Conservation (phyloP, 1,284 basidiomycete species). For the Rhodotorula sp. region DNA sequence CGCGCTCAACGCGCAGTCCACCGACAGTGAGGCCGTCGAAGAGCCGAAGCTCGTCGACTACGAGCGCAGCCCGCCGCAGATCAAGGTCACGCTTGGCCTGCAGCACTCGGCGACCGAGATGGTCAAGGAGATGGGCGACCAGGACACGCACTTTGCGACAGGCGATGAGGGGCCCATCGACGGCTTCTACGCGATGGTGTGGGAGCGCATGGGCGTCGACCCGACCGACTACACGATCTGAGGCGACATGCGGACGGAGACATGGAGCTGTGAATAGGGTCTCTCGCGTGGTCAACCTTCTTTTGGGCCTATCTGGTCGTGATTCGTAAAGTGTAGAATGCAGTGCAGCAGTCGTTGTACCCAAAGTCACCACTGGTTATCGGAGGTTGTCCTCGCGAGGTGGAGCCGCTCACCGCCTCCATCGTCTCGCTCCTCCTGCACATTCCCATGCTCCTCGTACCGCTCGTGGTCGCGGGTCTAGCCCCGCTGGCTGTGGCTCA, state of each 20-base stretch:
- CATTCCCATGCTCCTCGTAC: background rate
- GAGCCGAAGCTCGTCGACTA: constrained; percentile 59
- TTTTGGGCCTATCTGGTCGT: background rate
- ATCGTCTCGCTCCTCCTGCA: background rate
- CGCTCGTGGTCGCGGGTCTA: background rate
- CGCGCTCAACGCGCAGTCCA: background rate
- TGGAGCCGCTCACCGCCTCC: background rate
- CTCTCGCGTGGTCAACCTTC: background rate
- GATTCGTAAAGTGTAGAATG: background rate
- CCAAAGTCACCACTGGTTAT: rapidly evolving
- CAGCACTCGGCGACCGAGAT: constrained; percentile 35
- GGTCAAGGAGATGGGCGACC: constrained; percentile 26
- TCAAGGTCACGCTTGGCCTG: constrained; percentile 70
- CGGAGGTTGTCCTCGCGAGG: background rate
- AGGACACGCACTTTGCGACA: constrained; percentile 29
- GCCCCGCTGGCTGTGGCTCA: background rate
- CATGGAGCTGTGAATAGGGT: too few species aligned
- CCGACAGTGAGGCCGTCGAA: background rate
- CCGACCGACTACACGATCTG: background rate
- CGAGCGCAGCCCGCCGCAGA: constrained; percentile 61
- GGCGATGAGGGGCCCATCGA: constrained; percentile 35
- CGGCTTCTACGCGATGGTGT: constrained; percentile 36
- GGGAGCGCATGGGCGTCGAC: constrained; percentile 35
- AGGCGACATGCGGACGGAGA: too few species aligned
- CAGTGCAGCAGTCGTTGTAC: background rate